phyloP scores from a whole-genome alignment of 192 early-diverging fungal genomes.

The Backusella luteola region DNA sequence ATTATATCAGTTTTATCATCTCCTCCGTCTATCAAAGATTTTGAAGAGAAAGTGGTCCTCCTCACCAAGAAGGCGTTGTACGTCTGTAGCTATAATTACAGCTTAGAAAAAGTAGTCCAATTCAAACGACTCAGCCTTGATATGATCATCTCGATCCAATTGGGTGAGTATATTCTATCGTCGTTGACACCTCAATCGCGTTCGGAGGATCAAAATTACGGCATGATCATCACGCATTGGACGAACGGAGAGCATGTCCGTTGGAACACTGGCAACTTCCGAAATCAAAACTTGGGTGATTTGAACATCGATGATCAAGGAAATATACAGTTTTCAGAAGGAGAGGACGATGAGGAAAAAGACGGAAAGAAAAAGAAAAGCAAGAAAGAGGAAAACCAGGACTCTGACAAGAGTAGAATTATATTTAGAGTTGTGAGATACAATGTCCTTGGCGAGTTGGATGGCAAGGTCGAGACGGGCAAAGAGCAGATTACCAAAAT shows the following conservation, averaged over 20 bases:
- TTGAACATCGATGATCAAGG: conserved; percentile 22
- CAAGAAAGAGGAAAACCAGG: neutral
- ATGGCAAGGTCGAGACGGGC: conserved; percentile 25
- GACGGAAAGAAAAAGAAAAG: neutral
- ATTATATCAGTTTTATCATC: neutral
- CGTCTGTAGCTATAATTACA: conserved; percentile 68
- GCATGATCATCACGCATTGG: conserved; percentile 45
- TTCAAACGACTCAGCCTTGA: conserved; percentile 59
- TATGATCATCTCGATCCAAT: conserved; percentile 52
- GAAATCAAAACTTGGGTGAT: conserved; percentile 36
- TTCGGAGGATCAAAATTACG: conserved; percentile 48
- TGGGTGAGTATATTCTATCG: conserved; percentile 52
- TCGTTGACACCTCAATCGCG: conserved; percentile 33
- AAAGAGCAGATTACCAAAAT: conserved; percentile 34
- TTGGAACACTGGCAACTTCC: conserved; percentile 50
- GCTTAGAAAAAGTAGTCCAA: conserved; percentile 65
- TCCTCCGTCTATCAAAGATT: conserved; percentile 27
- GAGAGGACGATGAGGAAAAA: neutral
- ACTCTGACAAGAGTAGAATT: neutral
- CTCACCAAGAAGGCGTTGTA: conserved; percentile 65
- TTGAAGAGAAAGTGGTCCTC: conserved; percentile 65
- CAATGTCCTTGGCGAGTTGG: conserved; percentile 40
- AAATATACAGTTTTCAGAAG: neutral
- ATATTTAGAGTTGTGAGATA: conserved; percentile 42
- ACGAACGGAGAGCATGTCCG: conserved; percentile 46